Percentiles rank a stretch among this genome's conserved stretches.
Evolutionary conservation across 345 rosid genomes (phyloP).

Genomic region (Linum usitatissimum): DNA sequence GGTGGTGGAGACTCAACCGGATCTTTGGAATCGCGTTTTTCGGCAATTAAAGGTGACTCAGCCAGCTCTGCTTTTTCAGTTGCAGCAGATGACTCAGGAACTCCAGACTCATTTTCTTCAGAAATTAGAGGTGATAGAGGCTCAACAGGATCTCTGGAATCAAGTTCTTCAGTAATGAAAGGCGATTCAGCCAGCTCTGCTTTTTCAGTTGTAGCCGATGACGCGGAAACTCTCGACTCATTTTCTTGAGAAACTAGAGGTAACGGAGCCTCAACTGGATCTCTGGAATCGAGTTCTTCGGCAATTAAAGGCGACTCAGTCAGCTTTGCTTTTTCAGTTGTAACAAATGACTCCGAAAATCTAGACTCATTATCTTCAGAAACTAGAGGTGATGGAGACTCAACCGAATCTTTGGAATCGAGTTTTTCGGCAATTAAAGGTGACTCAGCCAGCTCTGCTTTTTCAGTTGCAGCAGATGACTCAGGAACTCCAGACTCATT

Average conservation of each 20-base stretch:
- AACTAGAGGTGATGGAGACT: background rate
- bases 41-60: too few species aligned
- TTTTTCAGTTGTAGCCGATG: background rate
- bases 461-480: background rate
- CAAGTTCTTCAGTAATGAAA: background rate
- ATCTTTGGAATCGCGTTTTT: too few species aligned
- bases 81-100: background rate
- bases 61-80: background rate
- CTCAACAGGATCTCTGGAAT: conserved; percentile 2
- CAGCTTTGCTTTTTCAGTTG: background rate
- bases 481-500: background rate
- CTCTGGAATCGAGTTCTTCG: too few species aligned
- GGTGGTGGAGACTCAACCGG: background rate
- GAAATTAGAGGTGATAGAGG: conserved; percentile 13
- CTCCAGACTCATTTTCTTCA: conserved; percentile 18
- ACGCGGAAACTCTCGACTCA: conserved; percentile 7
- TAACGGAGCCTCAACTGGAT: background rate
- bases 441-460: background rate
- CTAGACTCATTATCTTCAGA: conserved; percentile 10
- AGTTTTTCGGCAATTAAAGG: too few species aligned
- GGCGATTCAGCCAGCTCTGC: background rate
- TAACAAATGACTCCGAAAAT: background rate
- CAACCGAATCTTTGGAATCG: background rate
- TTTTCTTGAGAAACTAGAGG: conserved; percentile 8
- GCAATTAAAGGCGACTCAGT: too few species aligned